A percentile compares a stretch with the other conserved stretches of the same genome.
Conservation (phyloP, 805 yeast genomes). For the Pichia membranifaciens region DNA sequence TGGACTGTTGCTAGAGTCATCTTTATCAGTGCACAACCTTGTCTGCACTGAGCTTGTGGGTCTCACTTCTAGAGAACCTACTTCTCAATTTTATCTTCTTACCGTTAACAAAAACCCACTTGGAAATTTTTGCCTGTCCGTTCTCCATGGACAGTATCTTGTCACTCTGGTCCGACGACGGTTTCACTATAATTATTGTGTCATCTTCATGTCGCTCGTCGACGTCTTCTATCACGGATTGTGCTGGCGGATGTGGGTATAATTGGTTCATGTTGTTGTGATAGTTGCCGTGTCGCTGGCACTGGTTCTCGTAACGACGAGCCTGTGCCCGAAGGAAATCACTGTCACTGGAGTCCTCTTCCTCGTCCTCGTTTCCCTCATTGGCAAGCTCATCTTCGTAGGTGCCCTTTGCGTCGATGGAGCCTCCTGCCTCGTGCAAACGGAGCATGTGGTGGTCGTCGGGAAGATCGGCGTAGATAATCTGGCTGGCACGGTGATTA, state of each 20-base stretch:
- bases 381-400: neutral
- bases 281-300: neutral
- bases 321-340: neutral
- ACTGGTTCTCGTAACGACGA: neutral
- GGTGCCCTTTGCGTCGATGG: neutral
- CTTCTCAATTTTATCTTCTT: constrained; percentile 16
- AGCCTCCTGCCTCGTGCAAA: constrained; percentile 15
- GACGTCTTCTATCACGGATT: no score
- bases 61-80: constrained; percentile 8
- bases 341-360: constrained; percentile 7
- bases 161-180: neutral
- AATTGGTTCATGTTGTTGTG: no score
- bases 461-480: no score
- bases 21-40: no score
- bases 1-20: no score
- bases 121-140: constrained; percentile 1
- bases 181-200: no score
- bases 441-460: no score
- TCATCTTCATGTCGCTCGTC: no score
- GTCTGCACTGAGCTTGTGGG: no score
- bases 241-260: no score
- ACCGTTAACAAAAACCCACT: constrained; percentile 16
- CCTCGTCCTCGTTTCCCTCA: neutral
- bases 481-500: no score
- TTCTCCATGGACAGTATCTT: neutral